Evolutionary conservation across 1,139 yeast species (phyloP).

Genomic region (Nakaseomyces nivariensis): DNA sequence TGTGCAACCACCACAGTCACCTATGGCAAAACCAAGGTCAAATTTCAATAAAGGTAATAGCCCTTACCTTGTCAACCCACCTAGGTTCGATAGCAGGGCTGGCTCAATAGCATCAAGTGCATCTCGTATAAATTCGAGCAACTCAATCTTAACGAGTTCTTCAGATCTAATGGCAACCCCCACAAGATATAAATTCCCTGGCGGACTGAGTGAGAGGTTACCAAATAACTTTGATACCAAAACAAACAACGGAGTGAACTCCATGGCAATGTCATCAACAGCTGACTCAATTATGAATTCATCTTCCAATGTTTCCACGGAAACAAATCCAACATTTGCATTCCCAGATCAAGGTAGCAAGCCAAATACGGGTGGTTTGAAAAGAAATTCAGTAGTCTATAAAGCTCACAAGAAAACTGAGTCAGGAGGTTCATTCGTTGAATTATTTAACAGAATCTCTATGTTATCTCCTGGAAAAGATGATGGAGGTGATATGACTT

Average conservation of each 20-base stretch:
- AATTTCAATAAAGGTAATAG: background rate
- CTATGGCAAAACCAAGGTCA: slow-evolving; percentile 1
- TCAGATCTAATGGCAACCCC: background rate
- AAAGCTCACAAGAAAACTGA: slow-evolving; percentile 19
- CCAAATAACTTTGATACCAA: background rate
- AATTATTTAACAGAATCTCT: slow-evolving; percentile 26
- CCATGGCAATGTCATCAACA: background rate
- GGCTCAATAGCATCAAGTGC: slow-evolving; percentile 1
- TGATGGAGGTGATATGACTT: slow-evolving; percentile 2
- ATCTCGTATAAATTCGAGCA: background rate
- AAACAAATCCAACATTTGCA: background rate
- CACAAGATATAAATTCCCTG: slow-evolving; percentile 1
- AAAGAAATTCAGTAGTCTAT: slow-evolving; percentile 9
- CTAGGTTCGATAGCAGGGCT: background rate
- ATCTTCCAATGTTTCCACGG: background rate
- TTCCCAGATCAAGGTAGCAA: background rate
- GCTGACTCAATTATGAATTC: background rate
- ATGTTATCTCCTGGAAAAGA: slow-evolving; percentile 17
- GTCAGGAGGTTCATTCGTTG: slow-evolving; percentile 28
- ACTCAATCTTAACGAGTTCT: slow-evolving; percentile 1
- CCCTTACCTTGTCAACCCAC: background rate
- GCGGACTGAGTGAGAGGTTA: background rate
- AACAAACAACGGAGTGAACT: background rate
- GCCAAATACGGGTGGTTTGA: background rate
- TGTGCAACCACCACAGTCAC: slow-evolving; percentile 29